Percentiles rank a stretch among this genome's conserved stretches.
Evolutionary conservation across 495 filamentous ascomycete genomes (phyloP).

Genomic region (Talaromyces nanjingensis): DNA sequence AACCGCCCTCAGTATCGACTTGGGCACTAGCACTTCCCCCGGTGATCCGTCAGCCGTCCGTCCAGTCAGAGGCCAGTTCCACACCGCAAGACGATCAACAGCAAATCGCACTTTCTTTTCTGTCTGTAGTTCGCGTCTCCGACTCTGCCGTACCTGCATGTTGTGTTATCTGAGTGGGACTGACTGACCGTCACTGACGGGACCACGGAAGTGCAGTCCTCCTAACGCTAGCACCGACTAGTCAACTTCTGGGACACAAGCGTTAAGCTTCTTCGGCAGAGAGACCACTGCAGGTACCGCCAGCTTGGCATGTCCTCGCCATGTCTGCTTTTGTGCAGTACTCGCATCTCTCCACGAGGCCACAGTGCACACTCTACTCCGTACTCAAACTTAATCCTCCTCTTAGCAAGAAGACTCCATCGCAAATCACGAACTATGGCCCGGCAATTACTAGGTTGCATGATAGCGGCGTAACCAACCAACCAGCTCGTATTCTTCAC

Average conservation of each 20-base stretch:
- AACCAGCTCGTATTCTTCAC: not conserved
- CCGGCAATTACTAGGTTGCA: not conserved
- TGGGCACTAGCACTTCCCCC: not conserved
- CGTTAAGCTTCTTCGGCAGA: constrained; percentile 3
- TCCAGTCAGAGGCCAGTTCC: not conserved
- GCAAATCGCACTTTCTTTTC: not conserved
- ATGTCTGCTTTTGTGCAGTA: not conserved
- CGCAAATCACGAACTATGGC: not conserved
- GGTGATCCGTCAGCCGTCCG: not conserved
- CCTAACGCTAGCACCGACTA: not conserved
- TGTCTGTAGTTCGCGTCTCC: not conserved
- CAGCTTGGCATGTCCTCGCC: not conserved
- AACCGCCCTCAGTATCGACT: not conserved
- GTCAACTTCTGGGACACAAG: not conserved
- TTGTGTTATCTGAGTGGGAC: not conserved
- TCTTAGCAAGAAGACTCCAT: not conserved
- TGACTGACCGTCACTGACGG: not conserved
- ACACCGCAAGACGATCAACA: not conserved
- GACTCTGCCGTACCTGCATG: not conserved
- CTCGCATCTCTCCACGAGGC: not conserved
- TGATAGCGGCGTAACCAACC: not conserved
- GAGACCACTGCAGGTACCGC: constrained; percentile 2
- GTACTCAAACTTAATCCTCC: too few species aligned
- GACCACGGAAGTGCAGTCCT: not conserved
- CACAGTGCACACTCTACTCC: too few species aligned